Conservation (phyloP, 1,284 basidiomycete genomes). For the Fomitopsis pinicola region DNA sequence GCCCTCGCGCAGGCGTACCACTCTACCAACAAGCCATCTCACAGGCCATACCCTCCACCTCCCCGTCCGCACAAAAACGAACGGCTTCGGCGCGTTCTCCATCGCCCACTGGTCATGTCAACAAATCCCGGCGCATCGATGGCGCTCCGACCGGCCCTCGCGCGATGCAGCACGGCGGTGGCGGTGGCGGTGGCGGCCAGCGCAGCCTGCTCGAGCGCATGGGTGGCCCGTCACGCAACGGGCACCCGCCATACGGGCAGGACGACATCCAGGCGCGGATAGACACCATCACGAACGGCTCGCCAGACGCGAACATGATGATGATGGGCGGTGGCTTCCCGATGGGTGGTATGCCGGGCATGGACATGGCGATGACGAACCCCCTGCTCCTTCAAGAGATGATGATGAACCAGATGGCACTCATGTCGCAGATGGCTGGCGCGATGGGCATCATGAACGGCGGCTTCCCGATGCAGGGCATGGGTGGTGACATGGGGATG, state of each 20-base stretch:
- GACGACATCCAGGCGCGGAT: conserved; percentile 78
- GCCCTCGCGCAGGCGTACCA: conserved; percentile 23
- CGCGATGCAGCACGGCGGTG: conserved; percentile 53
- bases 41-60: conserved; percentile 53
- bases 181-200: conserved; percentile 26
- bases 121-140: conserved; percentile 66
- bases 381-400: conserved; percentile 76
- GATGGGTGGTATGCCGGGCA: conserved; percentile 45
- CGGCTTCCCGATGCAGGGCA: conserved; percentile 53
- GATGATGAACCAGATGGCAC: conserved; percentile 83
- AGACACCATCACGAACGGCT: conserved; percentile 62
- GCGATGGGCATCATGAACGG: conserved; percentile 61
- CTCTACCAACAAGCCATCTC: conserved; percentile 69
- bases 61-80: conserved; percentile 59
- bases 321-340: conserved; percentile 45
- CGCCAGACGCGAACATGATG: conserved; percentile 53
- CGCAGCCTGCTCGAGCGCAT: conserved; percentile 74
- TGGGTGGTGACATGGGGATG: conserved; percentile 52
- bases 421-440: conserved; percentile 79
- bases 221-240: conserved; percentile 36
- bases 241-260: conserved; percentile 29
- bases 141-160: conserved; percentile 70
- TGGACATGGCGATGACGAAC: conserved; percentile 64
- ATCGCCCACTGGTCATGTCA: conserved; percentile 57
- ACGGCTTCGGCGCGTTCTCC: conserved; percentile 69